Evolutionary conservation across 495 filamentous ascomycete species (phyloP).

Genomic region (Aspergillus haitiensis): DNA sequence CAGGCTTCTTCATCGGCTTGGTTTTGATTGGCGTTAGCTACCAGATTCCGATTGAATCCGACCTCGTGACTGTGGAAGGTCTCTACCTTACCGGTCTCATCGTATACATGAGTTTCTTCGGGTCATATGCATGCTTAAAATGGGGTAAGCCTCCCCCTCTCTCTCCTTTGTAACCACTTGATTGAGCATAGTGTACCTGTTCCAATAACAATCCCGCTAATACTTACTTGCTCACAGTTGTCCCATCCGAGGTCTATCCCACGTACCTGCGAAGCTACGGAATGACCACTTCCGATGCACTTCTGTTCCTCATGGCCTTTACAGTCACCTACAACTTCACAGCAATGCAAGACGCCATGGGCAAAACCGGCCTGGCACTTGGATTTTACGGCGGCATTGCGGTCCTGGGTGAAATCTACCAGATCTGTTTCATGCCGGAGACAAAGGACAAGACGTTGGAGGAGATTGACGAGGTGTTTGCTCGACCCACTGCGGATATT

Average conservation of each 20-base stretch:
- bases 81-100: slow-evolving; percentile 59
- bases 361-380: slow-evolving; percentile 54
- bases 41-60: slow-evolving; percentile 39
- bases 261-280: slow-evolving; percentile 61
- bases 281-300: slow-evolving; percentile 58
- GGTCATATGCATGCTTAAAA: slow-evolving; percentile 61
- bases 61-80: slow-evolving; percentile 46
- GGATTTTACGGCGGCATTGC: slow-evolving; percentile 65
- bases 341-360: slow-evolving; percentile 57
- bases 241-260: slow-evolving; percentile 60
- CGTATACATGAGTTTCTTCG: slow-evolving; percentile 63
- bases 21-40: slow-evolving; percentile 57
- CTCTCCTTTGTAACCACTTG: no score
- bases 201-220: background rate
- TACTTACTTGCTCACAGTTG: slow-evolving; percentile 31
- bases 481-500: slow-evolving; percentile 54
- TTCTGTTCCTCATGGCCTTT: slow-evolving; percentile 59
- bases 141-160: slow-evolving; percentile 34
- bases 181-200: background rate
- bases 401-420: slow-evolving; percentile 56
- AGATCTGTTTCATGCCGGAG: slow-evolving; percentile 63
- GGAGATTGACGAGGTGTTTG: slow-evolving; percentile 61
- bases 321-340: slow-evolving; percentile 66
- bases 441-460: slow-evolving; percentile 64
- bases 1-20: slow-evolving; percentile 60